phyloP scores from a whole-genome alignment of 2,329 filamentous ascomycete genomes.

The Dactylellina parvicollis region DNA sequence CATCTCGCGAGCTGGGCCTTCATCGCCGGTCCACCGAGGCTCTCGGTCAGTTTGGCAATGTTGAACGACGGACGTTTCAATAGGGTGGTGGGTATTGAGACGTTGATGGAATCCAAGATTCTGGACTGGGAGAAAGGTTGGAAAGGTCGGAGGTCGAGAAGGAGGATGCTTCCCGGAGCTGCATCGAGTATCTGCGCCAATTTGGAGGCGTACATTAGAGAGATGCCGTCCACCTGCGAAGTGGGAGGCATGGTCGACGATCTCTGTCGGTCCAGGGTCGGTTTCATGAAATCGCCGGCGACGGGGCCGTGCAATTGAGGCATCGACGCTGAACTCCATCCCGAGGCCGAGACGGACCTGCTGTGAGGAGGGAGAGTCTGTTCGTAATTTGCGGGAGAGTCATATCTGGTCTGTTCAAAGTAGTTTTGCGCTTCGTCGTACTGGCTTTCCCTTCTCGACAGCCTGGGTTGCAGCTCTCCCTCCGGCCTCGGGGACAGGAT shows the following conservation, averaged over 20 bases:
- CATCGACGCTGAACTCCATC: constrained; percentile 37
- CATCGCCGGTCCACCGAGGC: constrained; percentile 78
- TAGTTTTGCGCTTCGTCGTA: constrained; percentile 51
- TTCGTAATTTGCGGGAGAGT: constrained; percentile 29
- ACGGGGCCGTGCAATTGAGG: constrained; percentile 36
- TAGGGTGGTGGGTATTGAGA: constrained; percentile 94
- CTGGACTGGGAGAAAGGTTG: constrained; percentile 81
- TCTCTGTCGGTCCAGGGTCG: constrained; percentile 41
- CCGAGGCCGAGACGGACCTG: constrained; percentile 48
- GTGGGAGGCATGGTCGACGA: constrained; percentile 54
- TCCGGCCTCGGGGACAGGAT: constrained; percentile 52
- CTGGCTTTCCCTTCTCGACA: constrained; percentile 24
- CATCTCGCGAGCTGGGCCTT: constrained; percentile 79
- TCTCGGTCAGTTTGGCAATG: constrained; percentile 84
- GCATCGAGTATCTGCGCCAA: constrained; percentile 55
- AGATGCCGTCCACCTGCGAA: constrained; percentile 55
- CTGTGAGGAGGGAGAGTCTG: constrained; percentile 24
- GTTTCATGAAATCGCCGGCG: constrained; percentile 35
- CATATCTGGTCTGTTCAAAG: constrained; percentile 50
- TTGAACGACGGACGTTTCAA: constrained; percentile 92
- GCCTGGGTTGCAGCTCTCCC: constrained; percentile 28
- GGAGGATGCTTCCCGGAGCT: constrained; percentile 65
- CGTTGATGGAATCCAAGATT: constrained; percentile 82
- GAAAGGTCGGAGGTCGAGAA: constrained; percentile 86
- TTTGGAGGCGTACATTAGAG: constrained; percentile 54